Evolutionary conservation across 78 protist species (phyloP).

Genomic region (Blattamonas nauphoetae): DNA sequence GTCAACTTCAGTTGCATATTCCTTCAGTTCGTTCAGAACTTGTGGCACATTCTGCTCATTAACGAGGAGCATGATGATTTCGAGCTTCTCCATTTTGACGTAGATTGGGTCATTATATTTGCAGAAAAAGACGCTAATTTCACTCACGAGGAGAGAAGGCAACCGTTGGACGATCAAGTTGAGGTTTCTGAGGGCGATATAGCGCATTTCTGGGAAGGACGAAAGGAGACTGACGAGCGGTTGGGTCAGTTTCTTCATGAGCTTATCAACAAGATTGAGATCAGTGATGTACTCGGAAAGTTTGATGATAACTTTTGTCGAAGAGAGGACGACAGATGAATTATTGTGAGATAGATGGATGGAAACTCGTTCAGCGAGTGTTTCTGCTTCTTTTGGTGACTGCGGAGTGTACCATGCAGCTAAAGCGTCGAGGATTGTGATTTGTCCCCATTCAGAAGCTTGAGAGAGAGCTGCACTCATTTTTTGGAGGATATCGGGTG

Average conservation of each 20-base stretch:
- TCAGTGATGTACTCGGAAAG: conserved; percentile 41
- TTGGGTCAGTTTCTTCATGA: conserved; percentile 66
- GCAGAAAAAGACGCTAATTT: conserved; percentile 87
- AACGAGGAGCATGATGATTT: conserved; percentile 87
- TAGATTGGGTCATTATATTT: conserved; percentile 97
- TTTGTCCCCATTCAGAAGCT: neutral
- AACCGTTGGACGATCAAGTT: conserved; percentile 75
- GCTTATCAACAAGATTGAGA: neutral
- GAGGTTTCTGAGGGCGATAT: conserved; percentile 95
- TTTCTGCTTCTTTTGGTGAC: conserved; percentile 63
- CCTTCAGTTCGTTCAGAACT: conserved; percentile 85
- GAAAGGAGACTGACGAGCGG: conserved; percentile 80
- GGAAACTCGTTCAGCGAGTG: conserved; percentile 79
- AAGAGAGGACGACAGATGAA: conserved; percentile 86
- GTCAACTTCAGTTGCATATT: conserved; percentile 89
- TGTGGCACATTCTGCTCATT: conserved; percentile 73
- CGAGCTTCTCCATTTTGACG: conserved; percentile 98
- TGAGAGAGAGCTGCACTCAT: neutral
- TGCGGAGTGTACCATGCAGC: conserved; percentile 40
- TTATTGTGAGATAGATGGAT: conserved; percentile 92
- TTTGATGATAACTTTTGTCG: conserved; percentile 71
- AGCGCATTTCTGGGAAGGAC: conserved; percentile 89
- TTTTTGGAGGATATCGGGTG: neutral
- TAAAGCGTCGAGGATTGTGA: neutral
- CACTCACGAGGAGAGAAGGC: conserved; percentile 69